Percentiles rank a stretch among this genome's conserved stretches.
phyloP scores from a whole-genome alignment of 257 asterid species.

The Catharanthus roseus region DNA sequence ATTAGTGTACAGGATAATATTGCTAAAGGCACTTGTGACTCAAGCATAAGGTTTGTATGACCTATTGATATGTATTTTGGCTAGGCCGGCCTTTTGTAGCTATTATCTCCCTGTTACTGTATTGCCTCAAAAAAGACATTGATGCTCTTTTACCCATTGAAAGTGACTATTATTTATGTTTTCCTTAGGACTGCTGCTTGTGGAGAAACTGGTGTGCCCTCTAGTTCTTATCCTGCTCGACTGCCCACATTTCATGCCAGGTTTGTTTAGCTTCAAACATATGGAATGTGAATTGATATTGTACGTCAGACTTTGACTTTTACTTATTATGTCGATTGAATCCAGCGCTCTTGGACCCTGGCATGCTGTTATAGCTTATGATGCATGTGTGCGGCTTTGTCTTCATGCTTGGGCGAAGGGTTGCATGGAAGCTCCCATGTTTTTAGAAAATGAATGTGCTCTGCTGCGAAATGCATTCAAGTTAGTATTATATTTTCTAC shows the following conservation, averaged over 20 bases:
- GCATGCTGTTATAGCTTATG: conserved; percentile 49
- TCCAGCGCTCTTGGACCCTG: conserved; percentile 49
- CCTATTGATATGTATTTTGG: background rate
- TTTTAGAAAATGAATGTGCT: conserved; percentile 46
- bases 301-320: conserved; percentile 3
- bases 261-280: conserved; percentile 16
- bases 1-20: conserved; percentile 19
- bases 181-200: conserved; percentile 29
- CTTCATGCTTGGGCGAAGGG: conserved; percentile 58
- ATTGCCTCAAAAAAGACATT: conserved; percentile 1
- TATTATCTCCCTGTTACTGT: background rate
- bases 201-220: conserved; percentile 28
- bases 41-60: conserved; percentile 34
- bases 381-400: conserved; percentile 54
- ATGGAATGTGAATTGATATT: background rate
- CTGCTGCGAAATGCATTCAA: conserved; percentile 39
- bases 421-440: conserved; percentile 55
- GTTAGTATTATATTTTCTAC: conserved; percentile 23
- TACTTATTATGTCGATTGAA: conserved; percentile 8
- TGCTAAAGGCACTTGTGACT: conserved; percentile 15
- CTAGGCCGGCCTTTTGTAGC: background rate
- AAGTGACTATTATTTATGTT: background rate
- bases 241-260: conserved; percentile 52
- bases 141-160: background rate
- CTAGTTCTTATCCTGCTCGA: conserved; percentile 32